phyloP scores from a whole-genome alignment of 805 yeast species.

The Candida palmyrensis region DNA sequence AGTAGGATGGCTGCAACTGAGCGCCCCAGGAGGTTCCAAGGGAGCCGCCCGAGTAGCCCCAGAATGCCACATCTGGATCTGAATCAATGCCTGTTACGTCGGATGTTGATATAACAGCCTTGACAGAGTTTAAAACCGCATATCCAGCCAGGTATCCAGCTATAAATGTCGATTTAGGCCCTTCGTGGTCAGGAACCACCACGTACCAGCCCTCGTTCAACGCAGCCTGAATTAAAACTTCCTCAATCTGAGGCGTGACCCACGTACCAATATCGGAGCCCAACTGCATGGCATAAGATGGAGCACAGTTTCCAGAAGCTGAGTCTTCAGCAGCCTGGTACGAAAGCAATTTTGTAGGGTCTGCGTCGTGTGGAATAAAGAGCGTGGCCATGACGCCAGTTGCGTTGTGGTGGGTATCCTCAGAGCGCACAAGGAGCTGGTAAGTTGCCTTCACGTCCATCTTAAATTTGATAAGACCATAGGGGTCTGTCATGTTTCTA shows the following conservation, averaged over 20 bases:
- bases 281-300: slow-evolving; percentile 15
- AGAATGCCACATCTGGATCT: slow-evolving; percentile 18
- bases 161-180: slow-evolving; percentile 25
- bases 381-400: slow-evolving; percentile 15
- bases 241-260: slow-evolving; percentile 9
- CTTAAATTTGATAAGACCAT: slow-evolving; percentile 14
- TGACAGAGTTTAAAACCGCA: slow-evolving; percentile 24
- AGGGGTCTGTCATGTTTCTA: slow-evolving; percentile 15
- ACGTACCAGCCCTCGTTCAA: slow-evolving; percentile 28
- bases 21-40: slow-evolving; percentile 36
- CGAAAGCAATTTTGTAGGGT: slow-evolving; percentile 16
- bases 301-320: slow-evolving; percentile 13
- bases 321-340: slow-evolving; percentile 20
- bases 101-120: slow-evolving; percentile 18
- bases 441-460: slow-evolving; percentile 14
- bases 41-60: slow-evolving; percentile 40
- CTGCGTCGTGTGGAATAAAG: slow-evolving; percentile 18
- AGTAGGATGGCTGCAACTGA: slow-evolving; percentile 19
- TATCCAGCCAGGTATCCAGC: slow-evolving; percentile 28
- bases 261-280: slow-evolving; percentile 8
- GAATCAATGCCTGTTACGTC: slow-evolving; percentile 14
- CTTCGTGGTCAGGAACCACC: slow-evolving; percentile 31
- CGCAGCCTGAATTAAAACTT: slow-evolving; percentile 12
- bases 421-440: slow-evolving; percentile 20
- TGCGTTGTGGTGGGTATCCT: slow-evolving; percentile 15